Evolutionary conservation across 768 basidiomycete genomes (phyloP), one percentile per base, ranked within the genome.

Genomic region (Hemileccinum rubropunctum): DNA sequence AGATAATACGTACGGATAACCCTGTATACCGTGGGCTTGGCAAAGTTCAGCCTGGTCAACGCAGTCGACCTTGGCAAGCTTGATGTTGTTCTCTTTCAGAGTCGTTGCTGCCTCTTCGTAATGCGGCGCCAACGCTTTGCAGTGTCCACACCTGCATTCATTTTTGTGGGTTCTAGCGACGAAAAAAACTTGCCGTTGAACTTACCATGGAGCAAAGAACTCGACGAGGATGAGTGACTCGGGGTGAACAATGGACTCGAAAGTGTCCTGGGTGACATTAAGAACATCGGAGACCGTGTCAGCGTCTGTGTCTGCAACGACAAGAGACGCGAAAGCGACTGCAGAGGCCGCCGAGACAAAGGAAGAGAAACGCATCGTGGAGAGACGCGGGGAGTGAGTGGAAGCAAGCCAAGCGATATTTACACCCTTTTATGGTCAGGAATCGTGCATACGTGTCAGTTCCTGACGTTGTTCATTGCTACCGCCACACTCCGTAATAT

Each of bases 51-150:
- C 82, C 62, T 98, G 78, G 56, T 91, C 94, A 39, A 97, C 95
- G 69, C 95, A 98, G 76, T 98, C 93, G 44, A 98, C 95, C 67
- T 98, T 95, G 58, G 94, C 94, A 46, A 99, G 72, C 68, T 88
- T 88, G 73, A 99, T 91, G 69, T 77, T 77, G 67, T 85, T 89
- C 56, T 86, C 87, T 75, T 95, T 97, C 69, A 99, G 84, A 32
- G 82, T 74, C 11, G 95, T 95, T 1, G 97, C 94, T 4, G 97
- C 95, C 67, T 89, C 85, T 66, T 95, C 91, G 58, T 95, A 95
- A 56, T 95, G 86, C 46, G 94, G 94, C 18, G 92, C 93, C 46
- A 97, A 79, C 30, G 92, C 89, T 64, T 95, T 95, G 78, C 95
- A 97, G 74, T 97, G 94, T 40, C 93, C 92, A 66, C 92, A 95